These are phyloP conservation scores for Alternaria triticimaculans DNA, from an alignment of 2,329 filamentous ascomycete genomes.

Conservation along the genomic window DNA sequence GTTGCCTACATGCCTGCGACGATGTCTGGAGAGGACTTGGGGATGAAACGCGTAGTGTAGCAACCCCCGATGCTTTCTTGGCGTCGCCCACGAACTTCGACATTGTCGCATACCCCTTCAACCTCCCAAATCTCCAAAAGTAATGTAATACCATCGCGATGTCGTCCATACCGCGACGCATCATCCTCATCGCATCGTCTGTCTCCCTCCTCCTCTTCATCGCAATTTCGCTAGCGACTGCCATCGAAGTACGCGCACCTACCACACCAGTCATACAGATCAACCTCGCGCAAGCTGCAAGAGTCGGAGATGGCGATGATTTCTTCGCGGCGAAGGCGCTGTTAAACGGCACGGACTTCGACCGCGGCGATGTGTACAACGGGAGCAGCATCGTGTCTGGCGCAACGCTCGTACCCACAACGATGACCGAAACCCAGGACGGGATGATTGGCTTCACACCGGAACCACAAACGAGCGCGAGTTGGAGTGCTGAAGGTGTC, in stretches of 20 bases:
- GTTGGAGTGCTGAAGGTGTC: constrained; percentile 30
- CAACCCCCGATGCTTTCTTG: constrained; percentile 17
- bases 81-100: constrained; percentile 6
- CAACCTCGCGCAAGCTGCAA: constrained; percentile 35
- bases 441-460: constrained; percentile 34
- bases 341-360: constrained; percentile 38
- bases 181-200: constrained; percentile 32
- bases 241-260: constrained; percentile 37
- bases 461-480: constrained; percentile 20
- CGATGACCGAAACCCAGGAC: constrained; percentile 27
- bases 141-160: constrained; percentile 15
- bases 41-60: constrained; percentile 29
- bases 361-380: constrained; percentile 36
- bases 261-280: constrained; percentile 32
- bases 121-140: not conserved
- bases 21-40: constrained; percentile 4
- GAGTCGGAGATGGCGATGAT: constrained; percentile 22
- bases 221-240: constrained; percentile 35
- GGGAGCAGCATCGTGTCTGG: constrained; percentile 23
- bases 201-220: constrained; percentile 37
- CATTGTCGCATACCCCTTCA: not conserved
- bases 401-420: constrained; percentile 15
- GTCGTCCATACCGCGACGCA: constrained; percentile 27
- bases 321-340: constrained; percentile 30
- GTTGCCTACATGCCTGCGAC: not conserved